Conservation (phyloP, 2,329 filamentous ascomycete genomes). For the Blastomyces percursus region DNA sequence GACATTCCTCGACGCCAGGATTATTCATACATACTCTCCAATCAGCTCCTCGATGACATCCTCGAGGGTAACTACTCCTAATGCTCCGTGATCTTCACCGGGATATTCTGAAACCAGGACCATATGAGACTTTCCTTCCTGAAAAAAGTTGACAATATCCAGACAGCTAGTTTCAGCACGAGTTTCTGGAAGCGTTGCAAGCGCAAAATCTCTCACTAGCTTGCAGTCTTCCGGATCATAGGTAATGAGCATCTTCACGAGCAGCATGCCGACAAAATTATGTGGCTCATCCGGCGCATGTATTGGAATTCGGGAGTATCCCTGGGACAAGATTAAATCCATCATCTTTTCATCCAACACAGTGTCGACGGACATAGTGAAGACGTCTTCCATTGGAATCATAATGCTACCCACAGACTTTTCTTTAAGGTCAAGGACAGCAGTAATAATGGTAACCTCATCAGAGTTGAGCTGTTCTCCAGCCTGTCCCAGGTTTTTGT, state of each 20-base stretch:
- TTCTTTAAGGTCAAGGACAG: slow-evolving; percentile 89
- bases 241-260: slow-evolving; percentile 97
- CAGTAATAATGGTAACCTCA: slow-evolving; percentile 97
- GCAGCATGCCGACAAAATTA: slow-evolving; percentile 93
- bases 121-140: slow-evolving; percentile 99
- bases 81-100: slow-evolving; percentile 78
- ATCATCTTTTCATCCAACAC: slow-evolving; percentile 88
- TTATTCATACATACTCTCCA: slow-evolving; percentile 62
- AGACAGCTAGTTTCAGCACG: slow-evolving; percentile 90
- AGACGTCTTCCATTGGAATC: slow-evolving; percentile 97
- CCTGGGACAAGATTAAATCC: slow-evolving; percentile 83
- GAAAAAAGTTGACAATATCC: slow-evolving; percentile 99
- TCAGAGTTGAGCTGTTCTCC: slow-evolving; percentile 86
- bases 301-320: slow-evolving; percentile 93
- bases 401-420: slow-evolving; percentile 93
- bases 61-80: slow-evolving; percentile 90
- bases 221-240: slow-evolving; percentile 92
- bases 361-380: slow-evolving; percentile 91
- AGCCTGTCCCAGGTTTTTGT: slow-evolving; percentile 69
- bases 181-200: slow-evolving; percentile 91
- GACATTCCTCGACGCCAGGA: background rate
- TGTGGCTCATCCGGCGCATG: slow-evolving; percentile 70
- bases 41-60: slow-evolving; percentile 98
- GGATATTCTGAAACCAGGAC: slow-evolving; percentile 85
- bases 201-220: slow-evolving; percentile 75